Conservation (phyloP, 2,329 filamentous ascomycete genomes). For the Microascus cirrosus region DNA sequence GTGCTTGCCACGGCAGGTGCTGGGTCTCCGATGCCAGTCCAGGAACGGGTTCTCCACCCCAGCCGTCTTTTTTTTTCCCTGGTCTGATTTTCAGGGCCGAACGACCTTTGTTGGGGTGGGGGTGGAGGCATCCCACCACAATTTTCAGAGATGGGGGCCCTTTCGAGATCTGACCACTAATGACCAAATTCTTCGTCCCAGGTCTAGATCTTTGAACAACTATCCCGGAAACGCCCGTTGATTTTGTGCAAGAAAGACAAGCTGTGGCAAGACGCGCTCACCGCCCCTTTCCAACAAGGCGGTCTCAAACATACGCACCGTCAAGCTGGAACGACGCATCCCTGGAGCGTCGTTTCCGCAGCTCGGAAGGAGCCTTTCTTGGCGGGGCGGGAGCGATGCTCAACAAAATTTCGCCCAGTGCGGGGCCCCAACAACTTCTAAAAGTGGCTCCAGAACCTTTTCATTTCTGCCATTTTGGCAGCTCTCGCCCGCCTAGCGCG, state of each 20-base stretch:
- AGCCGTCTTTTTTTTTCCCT: neutral
- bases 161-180: too few species aligned
- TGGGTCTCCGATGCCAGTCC: too few species aligned
- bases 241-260: neutral
- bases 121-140: neutral
- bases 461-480: too few species aligned
- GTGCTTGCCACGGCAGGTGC: too few species aligned
- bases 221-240: neutral
- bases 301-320: neutral
- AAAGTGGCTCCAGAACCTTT: too few species aligned
- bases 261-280: neutral
- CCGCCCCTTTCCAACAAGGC: neutral
- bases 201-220: too few species aligned
- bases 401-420: neutral
- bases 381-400: neutral
- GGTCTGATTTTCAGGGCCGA: neutral
- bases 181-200: too few species aligned
- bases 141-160: too few species aligned
- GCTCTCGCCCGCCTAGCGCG: too few species aligned
- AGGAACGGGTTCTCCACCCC: too few species aligned
- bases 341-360: neutral
- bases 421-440: neutral
- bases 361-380: neutral
- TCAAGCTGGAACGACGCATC: neutral
- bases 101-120: neutral